Evolutionary conservation across 1,284 basidiomycete species (phyloP).

Genomic region (Cystobasidium sp.): DNA sequence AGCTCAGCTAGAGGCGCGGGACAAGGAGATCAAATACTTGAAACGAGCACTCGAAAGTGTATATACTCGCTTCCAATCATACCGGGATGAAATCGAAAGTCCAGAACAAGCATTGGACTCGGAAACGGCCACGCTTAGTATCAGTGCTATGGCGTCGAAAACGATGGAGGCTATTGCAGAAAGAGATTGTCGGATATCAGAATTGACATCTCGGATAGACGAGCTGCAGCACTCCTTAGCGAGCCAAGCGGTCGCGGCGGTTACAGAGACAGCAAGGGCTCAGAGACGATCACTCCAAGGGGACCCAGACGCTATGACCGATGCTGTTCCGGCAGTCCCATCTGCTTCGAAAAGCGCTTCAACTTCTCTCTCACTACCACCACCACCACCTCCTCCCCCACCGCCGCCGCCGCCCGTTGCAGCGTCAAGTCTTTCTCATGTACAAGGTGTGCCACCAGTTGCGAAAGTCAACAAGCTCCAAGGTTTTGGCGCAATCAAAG

Average conservation of each 20-base stretch:
- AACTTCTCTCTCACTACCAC: conserved; percentile 36
- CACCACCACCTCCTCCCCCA: conserved; percentile 54
- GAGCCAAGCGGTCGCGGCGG: not conserved
- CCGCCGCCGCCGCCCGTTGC: conserved; percentile 1
- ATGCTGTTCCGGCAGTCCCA: too few species aligned
- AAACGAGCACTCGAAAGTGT: conserved; percentile 83
- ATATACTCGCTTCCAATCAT: conserved; percentile 71
- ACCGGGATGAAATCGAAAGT: conserved; percentile 56
- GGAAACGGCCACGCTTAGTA: conserved; percentile 61
- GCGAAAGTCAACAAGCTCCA: conserved; percentile 6
- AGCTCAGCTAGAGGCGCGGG: conserved; percentile 62
- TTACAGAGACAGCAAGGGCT: not conserved
- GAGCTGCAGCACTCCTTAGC: not conserved
- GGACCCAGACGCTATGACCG: not conserved
- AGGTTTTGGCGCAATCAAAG: conserved; percentile 5
- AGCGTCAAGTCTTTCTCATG: not conserved
- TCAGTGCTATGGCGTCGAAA: conserved; percentile 70
- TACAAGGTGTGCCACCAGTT: not conserved
- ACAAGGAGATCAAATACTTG: conserved; percentile 75
- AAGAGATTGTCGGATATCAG: conserved; percentile 70
- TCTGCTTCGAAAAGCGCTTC: not conserved
- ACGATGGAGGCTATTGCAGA: conserved; percentile 72
- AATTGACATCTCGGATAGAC: conserved; percentile 63
- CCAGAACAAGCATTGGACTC: conserved; percentile 56
- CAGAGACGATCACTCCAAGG: not conserved